phyloP scores from a whole-genome alignment of 1,139 yeast genomes.

The Diutina rugosa region DNA sequence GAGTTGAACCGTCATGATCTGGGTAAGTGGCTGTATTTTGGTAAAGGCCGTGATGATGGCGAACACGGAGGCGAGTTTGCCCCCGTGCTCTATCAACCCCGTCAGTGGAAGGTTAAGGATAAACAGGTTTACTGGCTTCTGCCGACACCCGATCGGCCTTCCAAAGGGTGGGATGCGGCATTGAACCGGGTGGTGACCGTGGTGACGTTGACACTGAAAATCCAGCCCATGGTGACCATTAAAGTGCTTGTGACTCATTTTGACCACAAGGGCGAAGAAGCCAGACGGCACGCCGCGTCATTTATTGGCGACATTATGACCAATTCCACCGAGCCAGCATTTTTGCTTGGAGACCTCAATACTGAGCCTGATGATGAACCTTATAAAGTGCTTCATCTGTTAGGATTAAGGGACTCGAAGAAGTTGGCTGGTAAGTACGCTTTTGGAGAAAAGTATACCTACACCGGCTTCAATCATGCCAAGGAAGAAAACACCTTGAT shows the following conservation, averaged over 20 bases:
- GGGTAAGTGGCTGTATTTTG: slow-evolving; percentile 27
- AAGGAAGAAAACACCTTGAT: slow-evolving; percentile 10
- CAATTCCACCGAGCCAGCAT: slow-evolving; percentile 12
- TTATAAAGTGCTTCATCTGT: slow-evolving; percentile 11
- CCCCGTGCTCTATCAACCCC: slow-evolving; percentile 24
- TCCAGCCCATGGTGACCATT: slow-evolving; percentile 15
- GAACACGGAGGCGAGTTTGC: slow-evolving; percentile 28
- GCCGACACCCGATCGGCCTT: slow-evolving; percentile 34
- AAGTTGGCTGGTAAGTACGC: slow-evolving; percentile 5
- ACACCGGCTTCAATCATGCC: slow-evolving; percentile 10
- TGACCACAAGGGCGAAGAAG: slow-evolving; percentile 38
- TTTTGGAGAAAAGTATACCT: slow-evolving; percentile 11
- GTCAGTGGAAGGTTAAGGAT: slow-evolving; percentile 23
- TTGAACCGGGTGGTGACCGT: slow-evolving; percentile 32
- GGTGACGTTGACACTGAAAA: slow-evolving; percentile 22
- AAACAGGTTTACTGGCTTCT: slow-evolving; percentile 29
- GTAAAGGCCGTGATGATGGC: slow-evolving; percentile 38
- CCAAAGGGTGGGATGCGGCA: slow-evolving; percentile 47
- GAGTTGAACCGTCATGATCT: slow-evolving; percentile 15
- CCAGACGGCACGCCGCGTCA: slow-evolving; percentile 10
- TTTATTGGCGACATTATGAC: background rate
- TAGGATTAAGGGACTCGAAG: slow-evolving; percentile 11
- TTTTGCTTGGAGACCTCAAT: slow-evolving; percentile 39
- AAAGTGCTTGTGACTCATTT: slow-evolving; percentile 47
- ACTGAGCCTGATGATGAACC: slow-evolving; percentile 39